Evolutionary conservation across 176 grass and related monocot genomes (phyloP), one percentile per base, ranked within the genome.

Genomic region (Eragrostis nindensis): DNA sequence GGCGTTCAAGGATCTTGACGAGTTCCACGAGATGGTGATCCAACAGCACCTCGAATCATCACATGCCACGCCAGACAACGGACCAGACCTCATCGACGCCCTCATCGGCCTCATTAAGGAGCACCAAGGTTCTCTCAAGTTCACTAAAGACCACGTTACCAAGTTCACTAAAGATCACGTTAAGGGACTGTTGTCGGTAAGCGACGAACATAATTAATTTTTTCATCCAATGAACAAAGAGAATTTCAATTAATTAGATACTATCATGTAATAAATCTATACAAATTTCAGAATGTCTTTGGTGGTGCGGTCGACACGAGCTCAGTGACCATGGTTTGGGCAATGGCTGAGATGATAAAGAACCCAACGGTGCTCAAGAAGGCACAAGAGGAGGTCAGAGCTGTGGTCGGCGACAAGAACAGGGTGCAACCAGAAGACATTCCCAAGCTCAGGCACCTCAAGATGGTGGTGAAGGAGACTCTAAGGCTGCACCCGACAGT

Each of bases 401-500:
- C 19, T 55, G 53, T 62, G 3, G 82, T 76, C n/a, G 74, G 67
- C 17, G 26, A 21, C 11, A 39, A 43, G 0, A 15, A 27, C 17
- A 62, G 40, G 47, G 84, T 87, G 52, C 60, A 42, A 0, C 43
- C 68, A 0, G 48, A 65, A 3, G 89, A 87, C 79, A 2, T 88
- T 57, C 29, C 56, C 1, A 26, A 74, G 62, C 62, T 91, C 9
- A 70, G 5, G 36, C 88, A 85, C 63, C 74, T 91, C 0, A 75
- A 77, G 68, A 26, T 78, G 66, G 82, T 88, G 10, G 68, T 88
- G 5, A 88, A 74, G 52, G 85, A 91, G 71, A 76, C 74, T 3
- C 45, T 90, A 13, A 36, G 81, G 30, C 66, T 91, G 15, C 81
- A 84, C 42, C 85, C 85, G 8, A 19, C 89, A 5, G 43, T 11